A percentile compares a stretch with the other conserved stretches of the same genome.
These are phyloP conservation scores for Sugiyamaella japonica DNA, from an alignment of 1,139 yeast genomes.

Conservation along the genomic window DNA sequence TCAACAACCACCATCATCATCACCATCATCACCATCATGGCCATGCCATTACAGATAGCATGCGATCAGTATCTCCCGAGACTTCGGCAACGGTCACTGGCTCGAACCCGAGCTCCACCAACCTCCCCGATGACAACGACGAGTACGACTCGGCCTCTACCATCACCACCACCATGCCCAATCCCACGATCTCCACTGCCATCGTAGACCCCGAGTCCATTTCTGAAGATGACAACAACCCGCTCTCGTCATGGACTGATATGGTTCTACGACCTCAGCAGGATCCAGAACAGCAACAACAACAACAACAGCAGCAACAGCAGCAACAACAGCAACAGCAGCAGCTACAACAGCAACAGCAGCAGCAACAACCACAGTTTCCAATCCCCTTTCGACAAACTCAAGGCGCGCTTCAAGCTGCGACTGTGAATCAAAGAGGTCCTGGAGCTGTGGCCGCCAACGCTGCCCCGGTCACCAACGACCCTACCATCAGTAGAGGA, in stretches of 20 bases:
- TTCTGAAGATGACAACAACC: slow-evolving; percentile 12
- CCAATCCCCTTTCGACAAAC: slow-evolving; percentile 12
- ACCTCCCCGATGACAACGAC: slow-evolving; percentile 4
- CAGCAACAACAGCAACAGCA: slow-evolving; percentile 13
- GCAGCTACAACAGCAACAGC: slow-evolving; percentile 13
- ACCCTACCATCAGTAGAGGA: slow-evolving; percentile 8
- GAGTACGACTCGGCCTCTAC: slow-evolving; percentile 12
- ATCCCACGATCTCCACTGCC: slow-evolving; percentile 6
- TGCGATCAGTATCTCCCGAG: slow-evolving; percentile 25
- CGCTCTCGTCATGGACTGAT: slow-evolving; percentile 12
- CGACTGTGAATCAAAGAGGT: slow-evolving; percentile 10
- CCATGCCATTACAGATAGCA: slow-evolving; percentile 3
- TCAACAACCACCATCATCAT: slow-evolving; percentile 7
- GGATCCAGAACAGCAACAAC: slow-evolving; percentile 7
- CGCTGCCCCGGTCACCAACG: not conserved
- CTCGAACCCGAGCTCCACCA: not conserved
- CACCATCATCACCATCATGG: slow-evolving; percentile 12
- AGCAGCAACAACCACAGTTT: slow-evolving; percentile 8
- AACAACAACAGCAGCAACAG: slow-evolving; percentile 9
- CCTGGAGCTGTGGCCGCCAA: not conserved
- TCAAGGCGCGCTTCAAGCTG: slow-evolving; percentile 20
- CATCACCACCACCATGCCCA: slow-evolving; percentile 2
- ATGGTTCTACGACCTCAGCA: slow-evolving; percentile 13
- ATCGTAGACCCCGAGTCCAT: slow-evolving; percentile 14
- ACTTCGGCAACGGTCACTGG: not conserved